Evolutionary conservation across 371 early-diverging fungal species (phyloP).

Genomic region (Parasitella parasitica): DNA sequence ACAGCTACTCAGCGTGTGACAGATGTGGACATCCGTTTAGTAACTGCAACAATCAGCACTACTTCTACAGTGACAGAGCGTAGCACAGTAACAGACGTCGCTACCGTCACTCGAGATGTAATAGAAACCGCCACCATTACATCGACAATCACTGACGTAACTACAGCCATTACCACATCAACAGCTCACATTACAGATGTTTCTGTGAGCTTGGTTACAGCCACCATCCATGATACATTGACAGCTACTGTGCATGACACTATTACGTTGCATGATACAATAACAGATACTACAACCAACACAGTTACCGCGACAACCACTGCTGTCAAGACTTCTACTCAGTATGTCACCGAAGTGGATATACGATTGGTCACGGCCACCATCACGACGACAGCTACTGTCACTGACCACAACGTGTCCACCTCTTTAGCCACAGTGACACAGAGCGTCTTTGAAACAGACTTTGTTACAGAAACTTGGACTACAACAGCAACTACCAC

Average conservation of each 20-base stretch:
- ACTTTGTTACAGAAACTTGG: neutral
- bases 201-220: neutral
- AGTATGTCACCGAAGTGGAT: neutral
- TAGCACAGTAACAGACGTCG: neutral
- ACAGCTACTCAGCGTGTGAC: neutral
- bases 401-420: neutral
- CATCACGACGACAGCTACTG: neutral
- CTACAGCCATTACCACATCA: neutral
- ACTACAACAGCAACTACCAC: neutral
- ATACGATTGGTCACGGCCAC: neutral
- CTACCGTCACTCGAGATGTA: neutral
- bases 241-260: neutral
- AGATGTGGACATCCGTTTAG: neutral
- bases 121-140: neutral
- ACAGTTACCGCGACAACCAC: neutral
- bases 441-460: neutral
- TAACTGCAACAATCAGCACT: neutral
- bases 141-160: neutral
- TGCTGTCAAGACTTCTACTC: too few relatives aligned
- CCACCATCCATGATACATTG: neutral
- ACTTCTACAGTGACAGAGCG: neutral
- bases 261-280: neutral
- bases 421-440: neutral
- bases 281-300: neutral
- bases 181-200: neutral